Evolutionary conservation across 768 basidiomycete genomes (phyloP).

Genomic region (Russula sp.): DNA sequence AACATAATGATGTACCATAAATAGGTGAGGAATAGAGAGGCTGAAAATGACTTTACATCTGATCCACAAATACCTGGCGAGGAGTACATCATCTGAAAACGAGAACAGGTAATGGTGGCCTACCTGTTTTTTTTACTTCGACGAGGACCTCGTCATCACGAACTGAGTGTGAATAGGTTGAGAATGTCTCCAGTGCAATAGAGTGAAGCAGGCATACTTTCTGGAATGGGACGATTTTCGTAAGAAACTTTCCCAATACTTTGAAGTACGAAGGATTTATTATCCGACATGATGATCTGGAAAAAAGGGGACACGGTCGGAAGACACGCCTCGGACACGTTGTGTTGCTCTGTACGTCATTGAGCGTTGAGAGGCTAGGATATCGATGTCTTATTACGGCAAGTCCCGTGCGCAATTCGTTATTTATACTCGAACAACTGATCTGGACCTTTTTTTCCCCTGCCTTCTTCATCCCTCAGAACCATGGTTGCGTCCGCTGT

Average conservation of each 20-base stretch:
- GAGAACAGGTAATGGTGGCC: background rate
- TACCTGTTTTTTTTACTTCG: constrained; percentile 88
- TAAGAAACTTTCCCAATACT: constrained; percentile 61
- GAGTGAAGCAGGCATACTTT: constrained; percentile 37
- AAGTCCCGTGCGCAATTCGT: constrained; percentile 13
- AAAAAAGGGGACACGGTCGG: too few relatives aligned
- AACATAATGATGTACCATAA: constrained; percentile 1
- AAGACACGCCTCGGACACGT: background rate
- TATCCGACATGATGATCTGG: constrained; percentile 48
- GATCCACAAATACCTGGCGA: constrained; percentile 80
- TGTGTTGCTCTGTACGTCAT: background rate
- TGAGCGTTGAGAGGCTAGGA: too few relatives aligned
- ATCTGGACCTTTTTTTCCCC: constrained; percentile 15
- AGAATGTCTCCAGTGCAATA: background rate
- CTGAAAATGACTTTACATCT: constrained; percentile 45
- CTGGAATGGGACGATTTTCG: constrained; percentile 69
- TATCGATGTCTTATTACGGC: constrained; percentile 4
- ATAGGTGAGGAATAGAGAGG: constrained; percentile 14
- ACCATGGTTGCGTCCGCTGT: constrained; percentile 76
- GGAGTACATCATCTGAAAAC: constrained; percentile 9
- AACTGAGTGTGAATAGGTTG: constrained; percentile 35
- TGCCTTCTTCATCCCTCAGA: constrained; percentile 22
- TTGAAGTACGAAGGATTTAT: constrained; percentile 72
- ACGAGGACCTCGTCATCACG: constrained; percentile 75
- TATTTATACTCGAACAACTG: background rate